phyloP scores from a whole-genome alignment of 1,284 basidiomycete genomes.

The Tilletia indica region DNA sequence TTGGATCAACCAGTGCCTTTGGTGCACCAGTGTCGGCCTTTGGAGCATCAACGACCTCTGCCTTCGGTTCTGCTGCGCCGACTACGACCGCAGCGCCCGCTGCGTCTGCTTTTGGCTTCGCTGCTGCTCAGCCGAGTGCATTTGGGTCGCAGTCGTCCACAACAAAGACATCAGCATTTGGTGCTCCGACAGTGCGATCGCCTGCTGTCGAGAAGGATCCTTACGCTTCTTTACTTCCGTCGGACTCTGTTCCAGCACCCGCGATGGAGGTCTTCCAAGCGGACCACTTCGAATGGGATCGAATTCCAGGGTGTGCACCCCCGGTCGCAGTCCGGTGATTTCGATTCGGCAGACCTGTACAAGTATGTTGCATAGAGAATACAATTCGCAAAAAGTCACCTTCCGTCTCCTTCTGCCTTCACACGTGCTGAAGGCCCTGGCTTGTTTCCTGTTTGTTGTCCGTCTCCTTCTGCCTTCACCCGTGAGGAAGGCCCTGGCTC shows the following conservation, averaged over 20 bases:
- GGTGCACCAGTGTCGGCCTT: background rate
- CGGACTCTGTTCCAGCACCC: background rate
- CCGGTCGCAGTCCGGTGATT: background rate
- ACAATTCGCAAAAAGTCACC: no score
- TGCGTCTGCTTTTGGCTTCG: background rate
- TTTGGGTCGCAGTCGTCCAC: background rate
- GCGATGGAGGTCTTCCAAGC: background rate
- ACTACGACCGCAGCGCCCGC: background rate
- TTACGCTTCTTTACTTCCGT: background rate
- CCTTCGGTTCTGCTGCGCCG: background rate
- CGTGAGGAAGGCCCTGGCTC: no score
- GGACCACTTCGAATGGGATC: constrained; percentile 3
- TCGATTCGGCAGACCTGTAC: background rate
- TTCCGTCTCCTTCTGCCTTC: background rate
- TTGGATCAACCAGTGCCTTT: background rate
- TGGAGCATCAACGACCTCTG: background rate
- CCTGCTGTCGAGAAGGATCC: background rate
- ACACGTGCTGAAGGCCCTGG: background rate
- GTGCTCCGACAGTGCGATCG: background rate
- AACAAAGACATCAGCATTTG: background rate
- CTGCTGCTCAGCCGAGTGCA: background rate
- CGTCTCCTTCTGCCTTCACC: no score
- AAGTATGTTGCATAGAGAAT: background rate
- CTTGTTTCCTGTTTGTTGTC: background rate
- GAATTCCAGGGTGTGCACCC: background rate